Conservation (phyloP, 192 early-diverging fungal genomes). For the Coemansia sp. region DNA sequence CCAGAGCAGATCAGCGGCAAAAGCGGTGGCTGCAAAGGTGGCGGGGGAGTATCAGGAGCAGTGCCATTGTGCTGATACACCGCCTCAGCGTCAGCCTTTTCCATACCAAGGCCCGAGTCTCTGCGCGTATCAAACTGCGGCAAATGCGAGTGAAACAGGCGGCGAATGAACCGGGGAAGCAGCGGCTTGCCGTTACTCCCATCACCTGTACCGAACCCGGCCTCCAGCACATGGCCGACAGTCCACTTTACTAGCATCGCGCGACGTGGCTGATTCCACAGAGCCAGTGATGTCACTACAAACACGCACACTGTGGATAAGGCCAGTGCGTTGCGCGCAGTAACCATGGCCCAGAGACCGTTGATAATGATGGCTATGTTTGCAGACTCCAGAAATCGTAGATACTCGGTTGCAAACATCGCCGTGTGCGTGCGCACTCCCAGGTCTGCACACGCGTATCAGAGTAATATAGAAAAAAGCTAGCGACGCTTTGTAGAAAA, state of each 20-base stretch:
- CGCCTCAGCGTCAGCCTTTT: background rate
- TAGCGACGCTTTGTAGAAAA: background rate
- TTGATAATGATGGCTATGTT: background rate
- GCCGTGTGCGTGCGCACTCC: background rate
- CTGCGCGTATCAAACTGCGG: background rate
- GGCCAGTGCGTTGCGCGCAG: slow-evolving; percentile 14
- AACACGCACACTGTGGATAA: slow-evolving; percentile 9
- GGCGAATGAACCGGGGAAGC: slow-evolving; percentile 3
- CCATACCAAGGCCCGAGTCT: background rate
- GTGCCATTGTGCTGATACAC: background rate
- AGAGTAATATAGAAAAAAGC: background rate
- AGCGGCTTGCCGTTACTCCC: background rate
- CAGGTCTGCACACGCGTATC: background rate
- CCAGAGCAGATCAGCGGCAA: background rate
- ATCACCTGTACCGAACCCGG: background rate
- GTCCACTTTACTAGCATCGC: background rate
- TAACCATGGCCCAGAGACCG: slow-evolving; percentile 22
- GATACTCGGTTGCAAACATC: slow-evolving; percentile 7
- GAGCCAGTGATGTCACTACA: background rate
- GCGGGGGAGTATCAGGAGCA: background rate
- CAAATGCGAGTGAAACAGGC: background rate
- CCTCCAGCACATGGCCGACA: background rate
- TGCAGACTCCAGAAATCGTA: slow-evolving; percentile 2
- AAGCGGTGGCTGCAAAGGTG: background rate
- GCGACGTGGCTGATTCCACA: slow-evolving; percentile 10